Conservation (phyloP, 2,329 filamentous ascomycete genomes). For the Ophiostoma piceae region DNA sequence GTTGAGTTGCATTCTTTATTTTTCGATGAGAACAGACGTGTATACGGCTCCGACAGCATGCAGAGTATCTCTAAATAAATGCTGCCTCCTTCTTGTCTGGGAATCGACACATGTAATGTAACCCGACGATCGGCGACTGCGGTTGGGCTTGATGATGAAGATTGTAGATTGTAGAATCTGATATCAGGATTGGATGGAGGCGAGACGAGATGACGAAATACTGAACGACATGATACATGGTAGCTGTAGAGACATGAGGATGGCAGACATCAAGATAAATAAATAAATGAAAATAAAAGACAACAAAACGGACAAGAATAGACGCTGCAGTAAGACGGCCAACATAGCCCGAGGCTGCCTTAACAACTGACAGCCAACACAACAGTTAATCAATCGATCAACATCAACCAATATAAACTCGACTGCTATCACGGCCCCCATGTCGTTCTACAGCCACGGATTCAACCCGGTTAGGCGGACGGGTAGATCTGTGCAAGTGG, state of each 20-base stretch:
- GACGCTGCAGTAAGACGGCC: neutral
- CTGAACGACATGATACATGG: too few relatives aligned
- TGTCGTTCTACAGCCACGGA: neutral
- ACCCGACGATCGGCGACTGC: neutral
- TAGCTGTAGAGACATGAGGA: too few relatives aligned
- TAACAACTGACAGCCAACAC: too few relatives aligned
- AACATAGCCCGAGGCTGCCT: neutral
- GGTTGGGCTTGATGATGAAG: neutral
- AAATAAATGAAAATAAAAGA: too few relatives aligned
- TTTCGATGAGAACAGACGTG: neutral
- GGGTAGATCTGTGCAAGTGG: neutral
- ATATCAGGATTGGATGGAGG: too few relatives aligned
- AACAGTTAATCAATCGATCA: too few relatives aligned
- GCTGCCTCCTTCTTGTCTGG: slow-evolving; percentile 4
- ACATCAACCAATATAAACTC: too few relatives aligned
- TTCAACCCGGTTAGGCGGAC: neutral
- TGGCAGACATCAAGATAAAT: neutral
- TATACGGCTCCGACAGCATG: neutral
- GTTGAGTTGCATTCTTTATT: neutral
- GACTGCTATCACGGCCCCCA: neutral
- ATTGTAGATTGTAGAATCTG: neutral
- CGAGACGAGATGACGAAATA: too few relatives aligned
- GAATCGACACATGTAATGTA: neutral
- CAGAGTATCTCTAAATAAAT: neutral
- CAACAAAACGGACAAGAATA: neutral